Evolutionary conservation across 2,329 filamentous ascomycete species (phyloP).

Genomic region (Fusarium sp.): DNA sequence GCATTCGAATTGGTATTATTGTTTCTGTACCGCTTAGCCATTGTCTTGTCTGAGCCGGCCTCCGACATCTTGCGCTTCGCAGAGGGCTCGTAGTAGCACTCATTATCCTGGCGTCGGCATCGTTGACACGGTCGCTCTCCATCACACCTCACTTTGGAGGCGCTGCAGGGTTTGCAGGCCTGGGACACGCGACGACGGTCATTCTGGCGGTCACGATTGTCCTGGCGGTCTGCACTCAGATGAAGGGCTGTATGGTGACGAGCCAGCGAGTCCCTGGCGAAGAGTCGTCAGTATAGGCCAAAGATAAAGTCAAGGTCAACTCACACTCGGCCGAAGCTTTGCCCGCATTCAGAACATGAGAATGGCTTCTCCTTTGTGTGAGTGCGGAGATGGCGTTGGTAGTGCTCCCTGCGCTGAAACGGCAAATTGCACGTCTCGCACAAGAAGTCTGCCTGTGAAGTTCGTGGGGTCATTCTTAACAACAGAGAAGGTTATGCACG

Average conservation of each 20-base stretch:
- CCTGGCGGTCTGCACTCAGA: background rate
- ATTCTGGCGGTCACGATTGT: background rate
- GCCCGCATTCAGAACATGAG: constrained; percentile 10
- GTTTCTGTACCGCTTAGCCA: background rate
- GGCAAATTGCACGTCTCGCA: constrained; percentile 11
- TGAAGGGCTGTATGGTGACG: constrained; percentile 9
- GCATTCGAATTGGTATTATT: background rate
- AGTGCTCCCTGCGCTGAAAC: constrained; percentile 11
- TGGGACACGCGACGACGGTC: constrained; percentile 6
- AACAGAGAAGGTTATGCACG: background rate
- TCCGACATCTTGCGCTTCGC: constrained; percentile 11
- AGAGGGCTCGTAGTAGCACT: constrained; percentile 7
- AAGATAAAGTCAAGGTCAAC: background rate
- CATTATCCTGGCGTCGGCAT: constrained; percentile 6
- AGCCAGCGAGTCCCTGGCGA: constrained; percentile 8
- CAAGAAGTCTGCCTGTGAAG: background rate
- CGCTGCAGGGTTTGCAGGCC: constrained; percentile 3
- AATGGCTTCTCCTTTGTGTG: constrained; percentile 14
- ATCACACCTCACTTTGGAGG: constrained; percentile 3
- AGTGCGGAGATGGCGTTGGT: constrained; percentile 5
- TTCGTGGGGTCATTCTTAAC: background rate
- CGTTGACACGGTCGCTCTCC: background rate
- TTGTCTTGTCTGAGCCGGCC: background rate
- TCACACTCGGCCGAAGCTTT: constrained; percentile 14
- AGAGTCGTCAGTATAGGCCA: background rate